These are phyloP conservation scores for Setaria italica DNA, from an alignment of 202 grass and related monocot genomes.

Conservation along the genomic window DNA sequence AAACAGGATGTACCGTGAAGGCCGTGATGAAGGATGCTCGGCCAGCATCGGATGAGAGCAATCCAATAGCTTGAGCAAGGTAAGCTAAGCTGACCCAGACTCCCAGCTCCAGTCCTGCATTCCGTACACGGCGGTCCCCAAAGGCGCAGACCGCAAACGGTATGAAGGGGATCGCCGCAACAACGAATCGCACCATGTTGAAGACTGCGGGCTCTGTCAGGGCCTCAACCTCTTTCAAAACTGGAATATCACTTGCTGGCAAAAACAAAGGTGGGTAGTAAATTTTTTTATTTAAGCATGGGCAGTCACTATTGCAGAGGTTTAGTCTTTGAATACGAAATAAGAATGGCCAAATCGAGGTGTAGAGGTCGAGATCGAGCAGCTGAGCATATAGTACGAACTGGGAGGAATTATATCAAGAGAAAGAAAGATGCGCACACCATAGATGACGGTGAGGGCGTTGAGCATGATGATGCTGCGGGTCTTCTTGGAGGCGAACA, in stretches of 20 bases:
- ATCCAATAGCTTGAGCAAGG: constrained; percentile 79
- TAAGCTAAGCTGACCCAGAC: constrained; percentile 88
- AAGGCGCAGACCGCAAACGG: constrained; percentile 55
- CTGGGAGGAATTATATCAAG: background rate
- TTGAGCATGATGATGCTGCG: constrained; percentile 94
- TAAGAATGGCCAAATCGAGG: background rate
- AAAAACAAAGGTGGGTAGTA: background rate
- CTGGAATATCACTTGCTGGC: constrained; percentile 94
- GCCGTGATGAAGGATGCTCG: constrained; percentile 85
- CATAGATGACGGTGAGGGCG: constrained; percentile 92
- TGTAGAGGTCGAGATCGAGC: background rate
- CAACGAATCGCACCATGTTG: constrained; percentile 85
- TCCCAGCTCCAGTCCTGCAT: constrained; percentile 80
- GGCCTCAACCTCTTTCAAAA: constrained; percentile 94
- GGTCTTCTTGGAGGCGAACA: constrained; percentile 93
- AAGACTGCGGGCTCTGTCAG: constrained; percentile 85
- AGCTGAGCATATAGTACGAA: background rate
- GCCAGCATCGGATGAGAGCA: constrained; percentile 88
- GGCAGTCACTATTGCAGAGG: background rate
- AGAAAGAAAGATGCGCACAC: constrained; percentile 34
- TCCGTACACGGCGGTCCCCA: constrained; percentile 56
- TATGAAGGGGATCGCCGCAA: constrained; percentile 75
- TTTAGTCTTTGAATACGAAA: background rate
- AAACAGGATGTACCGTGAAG: constrained; percentile 69
- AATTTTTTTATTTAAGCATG: no score